Evolutionary conservation across 2,329 filamentous ascomycete genomes (phyloP).

Genomic region (Myriosclerotinia duriaeana): DNA sequence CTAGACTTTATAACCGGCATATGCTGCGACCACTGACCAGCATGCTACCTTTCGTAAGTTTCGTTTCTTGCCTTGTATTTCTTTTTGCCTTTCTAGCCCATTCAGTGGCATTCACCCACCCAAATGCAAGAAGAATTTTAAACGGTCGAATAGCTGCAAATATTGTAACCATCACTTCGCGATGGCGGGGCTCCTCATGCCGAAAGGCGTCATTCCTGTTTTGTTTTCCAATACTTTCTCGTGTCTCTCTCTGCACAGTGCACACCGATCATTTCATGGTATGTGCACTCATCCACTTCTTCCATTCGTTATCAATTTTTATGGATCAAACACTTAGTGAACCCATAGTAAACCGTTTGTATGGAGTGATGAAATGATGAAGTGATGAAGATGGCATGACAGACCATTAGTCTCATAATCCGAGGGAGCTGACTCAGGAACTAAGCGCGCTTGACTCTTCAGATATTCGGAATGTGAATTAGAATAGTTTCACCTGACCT

Average conservation of each 20-base stretch:
- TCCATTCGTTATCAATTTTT: slow-evolving; percentile 19
- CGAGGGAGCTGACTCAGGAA: background rate
- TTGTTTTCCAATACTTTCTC: slow-evolving; percentile 10
- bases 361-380: slow-evolving; percentile 13
- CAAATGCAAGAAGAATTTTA: background rate
- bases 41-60: background rate
- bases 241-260: too few species aligned
- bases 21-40: slow-evolving; percentile 17
- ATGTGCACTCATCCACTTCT: slow-evolving; percentile 18
- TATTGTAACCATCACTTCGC: background rate
- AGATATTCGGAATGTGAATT: slow-evolving; percentile 15
- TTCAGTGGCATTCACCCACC: background rate
- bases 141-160: background rate
- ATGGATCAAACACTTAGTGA: slow-evolving; percentile 14
- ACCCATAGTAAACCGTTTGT: slow-evolving; percentile 11
- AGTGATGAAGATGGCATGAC: slow-evolving; percentile 19
- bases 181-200: slow-evolving; percentile 21
- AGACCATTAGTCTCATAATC: slow-evolving; percentile 9
- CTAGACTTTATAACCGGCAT: slow-evolving; percentile 14
- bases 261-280: slow-evolving; percentile 12
- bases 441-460: slow-evolving; percentile 22
- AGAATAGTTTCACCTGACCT: slow-evolving; percentile 18
- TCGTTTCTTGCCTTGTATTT: slow-evolving; percentile 1
- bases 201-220: slow-evolving; percentile 23
- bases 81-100: background rate